A percentile compares a stretch with the other conserved stretches of the same genome.
Conservation (phyloP, 805 yeast species). For the Wickerhamiella parazyma region DNA sequence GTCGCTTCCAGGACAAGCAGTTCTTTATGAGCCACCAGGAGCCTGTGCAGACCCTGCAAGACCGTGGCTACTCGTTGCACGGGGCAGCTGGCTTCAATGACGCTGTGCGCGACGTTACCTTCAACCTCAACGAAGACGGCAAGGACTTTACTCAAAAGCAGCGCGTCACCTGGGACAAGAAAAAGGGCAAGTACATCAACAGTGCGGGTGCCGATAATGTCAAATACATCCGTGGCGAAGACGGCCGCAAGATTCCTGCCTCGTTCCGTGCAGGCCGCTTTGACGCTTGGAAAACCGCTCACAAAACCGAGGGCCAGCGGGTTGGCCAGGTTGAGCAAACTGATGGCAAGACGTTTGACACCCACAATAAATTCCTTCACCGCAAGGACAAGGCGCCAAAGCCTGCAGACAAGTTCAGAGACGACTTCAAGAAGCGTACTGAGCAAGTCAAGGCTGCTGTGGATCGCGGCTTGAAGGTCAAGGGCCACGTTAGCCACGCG, state of each 20-base stretch:
- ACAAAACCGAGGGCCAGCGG: constrained; percentile 37
- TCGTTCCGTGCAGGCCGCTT: constrained; percentile 79
- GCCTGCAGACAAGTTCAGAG: constrained; percentile 80
- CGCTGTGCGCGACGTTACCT: constrained; percentile 74
- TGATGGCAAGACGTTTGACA: constrained; percentile 19
- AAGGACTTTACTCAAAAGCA: constrained; percentile 48
- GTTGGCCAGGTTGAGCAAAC: constrained; percentile 20
- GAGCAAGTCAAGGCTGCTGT: constrained; percentile 68
- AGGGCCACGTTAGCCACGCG: constrained; percentile 30
- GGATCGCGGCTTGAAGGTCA: constrained; percentile 58
- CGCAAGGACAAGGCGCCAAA: constrained; percentile 67
- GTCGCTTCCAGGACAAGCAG: constrained; percentile 48
- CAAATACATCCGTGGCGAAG: constrained; percentile 85
- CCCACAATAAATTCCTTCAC: constrained; percentile 44
- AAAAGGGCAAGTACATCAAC: constrained; percentile 76
- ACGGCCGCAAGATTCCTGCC: constrained; percentile 88
- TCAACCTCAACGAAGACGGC: constrained; percentile 70
- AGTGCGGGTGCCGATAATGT: constrained; percentile 48
- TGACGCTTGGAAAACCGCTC: constrained; percentile 77
- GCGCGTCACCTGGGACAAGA: constrained; percentile 81
- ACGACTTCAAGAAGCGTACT: constrained; percentile 71
- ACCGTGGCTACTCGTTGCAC: constrained; percentile 48
- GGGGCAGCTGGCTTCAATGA: constrained; percentile 51
- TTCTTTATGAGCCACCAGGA: constrained; percentile 84
- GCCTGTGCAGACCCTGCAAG: constrained; percentile 65